A percentile compares a stretch with the other conserved stretches of the same genome.
These are phyloP conservation scores for Eimeria necatrix DNA, from an alignment of 169 alveolate species.

Conservation along the genomic window DNA sequence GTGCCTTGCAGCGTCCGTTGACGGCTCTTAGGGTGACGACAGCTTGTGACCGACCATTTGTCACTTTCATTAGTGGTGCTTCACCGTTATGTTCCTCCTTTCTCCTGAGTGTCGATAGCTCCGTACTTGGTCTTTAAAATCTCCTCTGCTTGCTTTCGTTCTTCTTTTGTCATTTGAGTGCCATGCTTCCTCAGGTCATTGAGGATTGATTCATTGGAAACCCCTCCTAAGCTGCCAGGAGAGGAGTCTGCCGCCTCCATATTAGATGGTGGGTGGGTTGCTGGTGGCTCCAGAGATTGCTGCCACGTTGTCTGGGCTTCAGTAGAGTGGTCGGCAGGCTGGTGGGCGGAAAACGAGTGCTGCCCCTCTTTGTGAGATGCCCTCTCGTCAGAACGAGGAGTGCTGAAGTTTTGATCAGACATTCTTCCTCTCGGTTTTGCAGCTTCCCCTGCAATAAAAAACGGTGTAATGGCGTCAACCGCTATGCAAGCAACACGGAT, in stretches of 20 bases:
- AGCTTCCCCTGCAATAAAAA: conserved; percentile 44
- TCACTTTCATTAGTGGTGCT: no score
- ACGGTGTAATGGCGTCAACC: conserved; percentile 4
- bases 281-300: conserved; percentile 7
- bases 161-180: conserved; percentile 27
- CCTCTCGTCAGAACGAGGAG: not conserved
- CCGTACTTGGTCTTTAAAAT: conserved; percentile 47
- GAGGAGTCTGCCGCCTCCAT: not conserved
- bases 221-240: not conserved
- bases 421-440: not conserved
- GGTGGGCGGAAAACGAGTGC: not conserved
- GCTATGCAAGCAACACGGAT: conserved; percentile 52
- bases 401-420: not conserved
- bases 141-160: conserved; percentile 57
- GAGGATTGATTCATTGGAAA: not conserved
- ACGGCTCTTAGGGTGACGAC: no score
- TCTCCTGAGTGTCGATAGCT: not conserved
- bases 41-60: no score
- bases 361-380: not conserved
- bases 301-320: not conserved
- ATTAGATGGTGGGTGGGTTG: not conserved
- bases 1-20: no score
- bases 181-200: conserved; percentile 19
- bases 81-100: not conserved
- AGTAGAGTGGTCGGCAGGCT: not conserved